Evolutionary conservation across 2,329 filamentous ascomycete species (phyloP).

Genomic region (Venturia oleaginea): DNA sequence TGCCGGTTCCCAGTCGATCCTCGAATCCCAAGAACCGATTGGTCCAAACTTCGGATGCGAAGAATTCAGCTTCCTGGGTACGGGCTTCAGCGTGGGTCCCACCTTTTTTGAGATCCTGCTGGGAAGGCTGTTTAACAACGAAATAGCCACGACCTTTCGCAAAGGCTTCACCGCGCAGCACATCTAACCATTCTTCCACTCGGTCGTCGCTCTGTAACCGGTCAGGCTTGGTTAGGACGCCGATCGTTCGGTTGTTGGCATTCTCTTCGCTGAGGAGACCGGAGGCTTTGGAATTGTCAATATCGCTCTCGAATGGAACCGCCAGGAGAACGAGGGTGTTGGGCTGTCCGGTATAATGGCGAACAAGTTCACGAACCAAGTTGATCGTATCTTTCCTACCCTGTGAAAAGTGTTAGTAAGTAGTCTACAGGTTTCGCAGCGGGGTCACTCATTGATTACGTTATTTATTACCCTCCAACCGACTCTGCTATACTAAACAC

Average conservation of each 20-base stretch:
- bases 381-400: slow-evolving; percentile 57
- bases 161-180: slow-evolving; percentile 55
- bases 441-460: too few species aligned
- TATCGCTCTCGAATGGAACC: slow-evolving; percentile 68
- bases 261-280: slow-evolving; percentile 42
- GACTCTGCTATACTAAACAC: too few species aligned
- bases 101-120: slow-evolving; percentile 38
- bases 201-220: slow-evolving; percentile 47
- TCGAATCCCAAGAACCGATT: slow-evolving; percentile 30
- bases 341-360: slow-evolving; percentile 57
- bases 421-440: not conserved
- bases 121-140: slow-evolving; percentile 57
- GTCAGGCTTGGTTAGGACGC: slow-evolving; percentile 81
- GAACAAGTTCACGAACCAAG: slow-evolving; percentile 62
- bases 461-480: too few species aligned
- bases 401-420: slow-evolving; percentile 19
- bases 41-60: slow-evolving; percentile 36
- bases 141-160: slow-evolving; percentile 67
- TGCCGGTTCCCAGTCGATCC: slow-evolving; percentile 43
- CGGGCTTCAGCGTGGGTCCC: slow-evolving; percentile 41
- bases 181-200: slow-evolving; percentile 51
- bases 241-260: slow-evolving; percentile 42
- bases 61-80: slow-evolving; percentile 42
- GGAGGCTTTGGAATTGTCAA: slow-evolving; percentile 64
- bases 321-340: slow-evolving; percentile 71